Evolutionary conservation across 768 basidiomycete species (phyloP).

Genomic region (Hygrocybe coccinea): DNA sequence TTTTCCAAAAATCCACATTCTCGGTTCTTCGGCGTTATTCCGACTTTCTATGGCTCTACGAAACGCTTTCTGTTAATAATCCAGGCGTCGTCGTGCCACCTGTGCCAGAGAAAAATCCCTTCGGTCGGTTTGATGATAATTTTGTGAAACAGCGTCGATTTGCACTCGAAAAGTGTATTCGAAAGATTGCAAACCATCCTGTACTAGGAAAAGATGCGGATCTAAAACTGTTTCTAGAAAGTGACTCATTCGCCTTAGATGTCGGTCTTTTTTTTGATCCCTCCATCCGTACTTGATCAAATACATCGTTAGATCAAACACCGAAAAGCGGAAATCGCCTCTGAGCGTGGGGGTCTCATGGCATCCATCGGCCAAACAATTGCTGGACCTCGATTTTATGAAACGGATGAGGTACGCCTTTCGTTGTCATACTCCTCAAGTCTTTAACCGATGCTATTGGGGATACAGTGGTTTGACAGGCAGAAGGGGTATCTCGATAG

Average conservation of each 20-base stretch:
- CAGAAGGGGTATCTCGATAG: constrained; percentile 82
- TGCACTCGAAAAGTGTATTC: constrained; percentile 84
- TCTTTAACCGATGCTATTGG: not conserved
- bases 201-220: constrained; percentile 85
- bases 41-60: constrained; percentile 96
- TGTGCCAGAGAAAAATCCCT: constrained; percentile 90
- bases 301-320: constrained; percentile 69
- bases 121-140: constrained; percentile 88
- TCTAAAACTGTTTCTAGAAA: constrained; percentile 85
- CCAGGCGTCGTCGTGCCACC: constrained; percentile 97
- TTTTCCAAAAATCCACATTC: constrained; percentile 78
- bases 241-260: constrained; percentile 86
- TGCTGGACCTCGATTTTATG: constrained; percentile 76
- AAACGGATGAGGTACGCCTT: constrained; percentile 72
- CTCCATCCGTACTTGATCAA: not conserved
- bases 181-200: constrained; percentile 91
- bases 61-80: constrained; percentile 81
- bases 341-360: constrained; percentile 79
- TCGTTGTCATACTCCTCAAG: not conserved
- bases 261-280: constrained; percentile 44
- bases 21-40: constrained; percentile 96
- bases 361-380: constrained; percentile 77
- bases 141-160: constrained; percentile 84
- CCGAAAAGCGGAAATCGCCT: constrained; percentile 67
- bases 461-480: constrained; percentile 80